Conservation (phyloP, 2,329 filamentous ascomycete species). For the Shiraia sp. region DNA sequence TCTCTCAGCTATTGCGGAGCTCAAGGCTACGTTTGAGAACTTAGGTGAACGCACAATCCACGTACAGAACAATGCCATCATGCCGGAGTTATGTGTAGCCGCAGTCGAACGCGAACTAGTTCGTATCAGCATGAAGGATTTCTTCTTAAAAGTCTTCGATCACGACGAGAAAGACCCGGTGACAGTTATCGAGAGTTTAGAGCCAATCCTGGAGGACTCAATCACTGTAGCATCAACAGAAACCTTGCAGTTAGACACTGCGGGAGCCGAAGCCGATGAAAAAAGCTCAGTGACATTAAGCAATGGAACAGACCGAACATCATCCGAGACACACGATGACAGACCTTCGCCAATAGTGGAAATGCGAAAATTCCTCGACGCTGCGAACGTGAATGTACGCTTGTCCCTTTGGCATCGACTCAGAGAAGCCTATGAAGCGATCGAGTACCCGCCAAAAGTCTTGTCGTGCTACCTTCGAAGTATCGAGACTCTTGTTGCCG, state of each 20-base stretch:
- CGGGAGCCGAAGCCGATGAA: conserved; percentile 11
- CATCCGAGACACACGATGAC: conserved; percentile 5
- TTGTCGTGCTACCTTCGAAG: conserved; percentile 85
- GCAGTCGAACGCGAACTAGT: conserved; percentile 89
- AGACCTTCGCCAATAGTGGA: conserved; percentile 60
- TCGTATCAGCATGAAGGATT: conserved; percentile 92
- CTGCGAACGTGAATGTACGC: conserved; percentile 79
- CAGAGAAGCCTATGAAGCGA: conserved; percentile 83
- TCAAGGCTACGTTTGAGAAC: conserved; percentile 58
- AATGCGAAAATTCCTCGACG: conserved; percentile 81
- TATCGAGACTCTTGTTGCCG: conserved; percentile 78
- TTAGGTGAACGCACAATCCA: conserved; percentile 57
- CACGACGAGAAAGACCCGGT: conserved; percentile 80
- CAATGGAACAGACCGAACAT: conserved; percentile 2
- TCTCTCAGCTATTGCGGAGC: conserved; percentile 64
- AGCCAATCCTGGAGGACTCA: conserved; percentile 80
- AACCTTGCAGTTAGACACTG: conserved; percentile 8
- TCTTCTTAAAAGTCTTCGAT: conserved; percentile 88
- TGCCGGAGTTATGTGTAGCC: conserved; percentile 82
- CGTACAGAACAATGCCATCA: conserved; percentile 82
- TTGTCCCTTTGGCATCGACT: conserved; percentile 89
- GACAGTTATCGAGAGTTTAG: conserved; percentile 84
- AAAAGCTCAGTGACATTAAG: conserved; percentile 16
- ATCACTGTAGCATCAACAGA: conserved; percentile 3
- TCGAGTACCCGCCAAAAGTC: conserved; percentile 84